Evolutionary conservation across 2,329 filamentous ascomycete genomes (phyloP).

Genomic region (Ceratocystis albifundus): DNA sequence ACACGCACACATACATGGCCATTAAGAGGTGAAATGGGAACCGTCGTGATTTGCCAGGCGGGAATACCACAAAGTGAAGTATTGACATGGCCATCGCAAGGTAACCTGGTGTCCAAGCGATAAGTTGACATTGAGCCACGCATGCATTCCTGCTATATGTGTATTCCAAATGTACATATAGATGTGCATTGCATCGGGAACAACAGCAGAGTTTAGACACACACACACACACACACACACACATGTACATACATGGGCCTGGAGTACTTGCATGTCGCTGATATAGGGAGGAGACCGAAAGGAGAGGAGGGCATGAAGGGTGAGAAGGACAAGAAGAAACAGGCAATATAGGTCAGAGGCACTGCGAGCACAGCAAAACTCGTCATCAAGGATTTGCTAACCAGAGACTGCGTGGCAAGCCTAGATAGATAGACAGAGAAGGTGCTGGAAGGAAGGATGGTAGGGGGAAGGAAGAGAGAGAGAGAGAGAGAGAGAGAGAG

Average conservation of each 20-base stretch:
- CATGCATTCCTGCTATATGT: not conserved
- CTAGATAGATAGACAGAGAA: not conserved
- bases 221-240: constrained; percentile 1
- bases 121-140: constrained; percentile 9
- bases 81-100: not conserved
- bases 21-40: not conserved
- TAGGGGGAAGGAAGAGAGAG: not conserved
- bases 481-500: not conserved
- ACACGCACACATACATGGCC: not conserved
- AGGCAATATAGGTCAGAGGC: not conserved
- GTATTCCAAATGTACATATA: constrained; percentile 7
- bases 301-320: not conserved
- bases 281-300: not conserved
- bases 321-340: not conserved
- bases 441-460: not conserved
- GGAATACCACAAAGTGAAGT: not conserved
- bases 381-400: constrained; percentile 3
- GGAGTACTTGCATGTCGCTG: constrained; percentile 7
- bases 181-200: constrained; percentile 3
- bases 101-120: constrained; percentile 7
- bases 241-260: not conserved
- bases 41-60: not conserved
- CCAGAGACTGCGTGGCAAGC: constrained; percentile 3
- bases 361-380: not conserved
- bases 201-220: not conserved